Evolutionary conservation across 2,329 filamentous ascomycete species (phyloP).

Genomic region (Leptographium radiaticola): DNA sequence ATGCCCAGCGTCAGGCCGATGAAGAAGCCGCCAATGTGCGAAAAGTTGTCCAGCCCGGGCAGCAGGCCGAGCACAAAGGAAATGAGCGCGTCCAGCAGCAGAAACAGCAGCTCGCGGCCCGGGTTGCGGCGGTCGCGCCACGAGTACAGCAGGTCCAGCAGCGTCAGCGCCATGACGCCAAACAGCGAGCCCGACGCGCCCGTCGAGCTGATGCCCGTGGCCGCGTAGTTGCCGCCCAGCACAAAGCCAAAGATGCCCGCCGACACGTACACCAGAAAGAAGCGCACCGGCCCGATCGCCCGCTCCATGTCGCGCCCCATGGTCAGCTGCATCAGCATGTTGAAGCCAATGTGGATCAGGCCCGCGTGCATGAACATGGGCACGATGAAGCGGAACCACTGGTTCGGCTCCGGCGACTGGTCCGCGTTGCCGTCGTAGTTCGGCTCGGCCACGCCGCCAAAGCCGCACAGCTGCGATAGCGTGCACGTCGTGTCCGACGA

Average conservation of each 20-base stretch:
- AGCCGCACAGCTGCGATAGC: constrained; percentile 72
- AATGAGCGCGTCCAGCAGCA: constrained; percentile 73
- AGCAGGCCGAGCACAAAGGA: constrained; percentile 86
- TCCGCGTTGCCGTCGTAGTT: constrained; percentile 36
- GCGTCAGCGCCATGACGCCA: constrained; percentile 74
- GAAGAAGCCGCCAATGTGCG: constrained; percentile 89
- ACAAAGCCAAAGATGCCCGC: constrained; percentile 94
- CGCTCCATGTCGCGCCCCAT: constrained; percentile 87
- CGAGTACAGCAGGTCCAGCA: constrained; percentile 85
- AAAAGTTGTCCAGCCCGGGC: constrained; percentile 91
- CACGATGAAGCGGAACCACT: constrained; percentile 94
- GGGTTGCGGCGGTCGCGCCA: constrained; percentile 72
- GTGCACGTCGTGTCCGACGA: constrained; percentile 50
- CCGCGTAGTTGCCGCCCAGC: constrained; percentile 85
- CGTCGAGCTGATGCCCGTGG: constrained; percentile 66
- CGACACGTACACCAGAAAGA: constrained; percentile 78
- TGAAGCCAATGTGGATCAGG: constrained; percentile 90
- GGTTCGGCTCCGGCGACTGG: constrained; percentile 57
- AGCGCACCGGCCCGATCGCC: constrained; percentile 77
- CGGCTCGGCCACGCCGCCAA: constrained; percentile 61
- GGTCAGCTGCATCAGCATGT: constrained; percentile 81
- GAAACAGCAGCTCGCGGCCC: constrained; percentile 73
- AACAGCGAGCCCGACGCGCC: constrained; percentile 87
- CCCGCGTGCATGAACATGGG: constrained; percentile 95
- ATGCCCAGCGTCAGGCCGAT: constrained; percentile 84